phyloP scores from a whole-genome alignment of 352 stramenopile genomes.

The Pseudoperonospora humuli region DNA sequence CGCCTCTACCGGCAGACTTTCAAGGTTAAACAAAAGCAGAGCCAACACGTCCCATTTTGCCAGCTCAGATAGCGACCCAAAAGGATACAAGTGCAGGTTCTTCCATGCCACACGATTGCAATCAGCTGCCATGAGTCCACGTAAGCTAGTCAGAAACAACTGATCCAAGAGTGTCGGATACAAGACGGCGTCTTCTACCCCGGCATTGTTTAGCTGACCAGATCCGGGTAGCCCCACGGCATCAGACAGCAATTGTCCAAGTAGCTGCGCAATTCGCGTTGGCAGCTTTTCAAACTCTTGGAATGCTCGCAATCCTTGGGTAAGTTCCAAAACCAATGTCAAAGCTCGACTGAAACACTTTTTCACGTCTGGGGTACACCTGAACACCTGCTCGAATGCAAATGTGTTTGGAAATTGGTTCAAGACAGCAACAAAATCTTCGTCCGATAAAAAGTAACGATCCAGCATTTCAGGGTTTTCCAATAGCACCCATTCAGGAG shows the following conservation, averaged over 20 bases:
- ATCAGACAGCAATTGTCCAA: constrained; percentile 54
- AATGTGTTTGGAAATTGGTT: constrained; percentile 85
- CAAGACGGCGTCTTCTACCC: constrained; percentile 27
- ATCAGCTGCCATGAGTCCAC: constrained; percentile 58
- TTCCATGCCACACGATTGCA: constrained; percentile 79
- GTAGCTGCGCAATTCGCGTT: constrained; percentile 53
- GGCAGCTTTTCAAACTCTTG: constrained; percentile 81
- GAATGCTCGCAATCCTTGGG: constrained; percentile 54
- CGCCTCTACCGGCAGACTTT: constrained; percentile 43
- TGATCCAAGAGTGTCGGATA: constrained; percentile 83
- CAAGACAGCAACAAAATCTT: constrained; percentile 76
- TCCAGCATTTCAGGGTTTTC: constrained; percentile 79
- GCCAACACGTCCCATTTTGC: constrained; percentile 81
- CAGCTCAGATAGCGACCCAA: constrained; percentile 52
- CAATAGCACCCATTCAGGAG: constrained; percentile 73
- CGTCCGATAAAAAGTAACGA: constrained; percentile 72
- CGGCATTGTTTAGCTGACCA: constrained; percentile 2
- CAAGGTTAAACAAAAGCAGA: constrained; percentile 65
- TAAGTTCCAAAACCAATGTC: constrained; percentile 70
- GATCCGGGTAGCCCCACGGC: constrained; percentile 48
- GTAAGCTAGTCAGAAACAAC: constrained; percentile 73
- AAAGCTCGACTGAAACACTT: constrained; percentile 72
- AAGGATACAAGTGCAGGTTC: constrained; percentile 62
- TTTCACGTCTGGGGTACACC: constrained; percentile 61
- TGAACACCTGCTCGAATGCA: constrained; percentile 70